Evolutionary conservation across 306 rosid genomes (phyloP).

Genomic region (Cicer cuneatum): DNA sequence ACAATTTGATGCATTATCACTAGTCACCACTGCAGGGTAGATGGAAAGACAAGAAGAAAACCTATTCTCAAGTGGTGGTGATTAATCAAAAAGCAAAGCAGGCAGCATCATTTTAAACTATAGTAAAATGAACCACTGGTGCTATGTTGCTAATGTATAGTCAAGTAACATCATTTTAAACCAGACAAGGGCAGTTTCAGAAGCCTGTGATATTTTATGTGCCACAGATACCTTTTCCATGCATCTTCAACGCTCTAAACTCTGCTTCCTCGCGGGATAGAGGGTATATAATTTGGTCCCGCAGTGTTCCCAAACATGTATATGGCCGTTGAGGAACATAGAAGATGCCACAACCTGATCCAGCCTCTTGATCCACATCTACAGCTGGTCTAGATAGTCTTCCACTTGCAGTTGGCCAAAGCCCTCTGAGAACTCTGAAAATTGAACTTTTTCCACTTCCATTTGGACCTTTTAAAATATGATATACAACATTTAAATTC

Average conservation of each 20-base stretch:
- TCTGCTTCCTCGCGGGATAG: slow-evolving; percentile 87
- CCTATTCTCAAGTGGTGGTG: slow-evolving; percentile 9
- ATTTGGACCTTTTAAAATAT: slow-evolving; percentile 77
- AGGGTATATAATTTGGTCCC: slow-evolving; percentile 99
- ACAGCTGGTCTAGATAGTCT: slow-evolving; percentile 70
- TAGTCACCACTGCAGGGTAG: slow-evolving; percentile 17
- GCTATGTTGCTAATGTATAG: slow-evolving; percentile 23
- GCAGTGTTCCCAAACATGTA: slow-evolving; percentile 92
- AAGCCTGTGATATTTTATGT: slow-evolving; percentile 27
- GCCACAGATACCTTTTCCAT: slow-evolving; percentile 65
- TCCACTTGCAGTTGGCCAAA: slow-evolving; percentile 91
- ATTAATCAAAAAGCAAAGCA: slow-evolving; percentile 38
- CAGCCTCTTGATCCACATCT: slow-evolving; percentile 58
- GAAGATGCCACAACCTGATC: slow-evolving; percentile 72
- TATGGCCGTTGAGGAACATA: slow-evolving; percentile 99
- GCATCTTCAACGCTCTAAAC: slow-evolving; percentile 60
- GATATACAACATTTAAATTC: slow-evolving; percentile 32
- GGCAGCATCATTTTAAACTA: slow-evolving; percentile 19
- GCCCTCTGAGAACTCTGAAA: slow-evolving; percentile 95
- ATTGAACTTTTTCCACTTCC: slow-evolving; percentile 99
- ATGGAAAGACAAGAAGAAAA: slow-evolving; percentile 33
- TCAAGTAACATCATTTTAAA: slow-evolving; percentile 19
- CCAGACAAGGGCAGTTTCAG: slow-evolving; percentile 3
- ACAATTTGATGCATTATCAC: slow-evolving; percentile 24
- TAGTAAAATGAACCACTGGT: slow-evolving; percentile 36